Evolutionary conservation across 768 basidiomycete genomes (phyloP).

Genomic region (Roridomyces roridus): DNA sequence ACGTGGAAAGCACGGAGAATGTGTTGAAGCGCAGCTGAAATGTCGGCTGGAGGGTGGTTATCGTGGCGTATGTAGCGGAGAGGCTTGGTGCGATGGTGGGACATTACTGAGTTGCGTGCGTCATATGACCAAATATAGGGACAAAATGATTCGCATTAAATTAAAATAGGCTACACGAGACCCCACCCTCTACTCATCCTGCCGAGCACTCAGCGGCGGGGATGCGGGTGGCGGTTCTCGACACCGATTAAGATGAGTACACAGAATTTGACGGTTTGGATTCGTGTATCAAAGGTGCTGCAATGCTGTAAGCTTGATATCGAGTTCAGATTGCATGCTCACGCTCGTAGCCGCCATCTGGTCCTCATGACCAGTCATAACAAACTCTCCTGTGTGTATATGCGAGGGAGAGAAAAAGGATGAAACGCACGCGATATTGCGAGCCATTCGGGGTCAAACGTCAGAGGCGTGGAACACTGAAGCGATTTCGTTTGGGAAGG

Average conservation of each 20-base stretch:
- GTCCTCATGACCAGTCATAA: constrained; percentile 54
- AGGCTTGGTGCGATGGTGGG: background rate
- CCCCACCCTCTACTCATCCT: too few relatives aligned
- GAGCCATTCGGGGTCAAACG: constrained; percentile 92
- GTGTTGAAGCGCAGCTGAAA: constrained; percentile 20
- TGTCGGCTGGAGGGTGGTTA: constrained; percentile 6
- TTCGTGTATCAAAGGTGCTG: constrained; percentile 86
- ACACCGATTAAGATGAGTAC: constrained; percentile 78
- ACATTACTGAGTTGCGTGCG: too few relatives aligned
- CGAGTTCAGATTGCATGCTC: constrained; percentile 22
- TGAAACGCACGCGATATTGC: constrained; percentile 91
- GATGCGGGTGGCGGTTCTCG: too few relatives aligned
- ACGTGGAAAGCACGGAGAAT: constrained; percentile 31
- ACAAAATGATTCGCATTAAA: too few relatives aligned
- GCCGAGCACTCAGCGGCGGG: too few relatives aligned
- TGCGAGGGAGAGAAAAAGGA: constrained; percentile 69
- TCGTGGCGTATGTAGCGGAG: constrained; percentile 13
- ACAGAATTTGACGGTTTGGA: constrained; percentile 89
- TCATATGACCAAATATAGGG: too few relatives aligned
- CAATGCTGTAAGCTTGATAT: constrained; percentile 9
- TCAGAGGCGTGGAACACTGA: constrained; percentile 44
- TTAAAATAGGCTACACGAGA: too few relatives aligned
- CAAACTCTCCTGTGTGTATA: constrained; percentile 67
- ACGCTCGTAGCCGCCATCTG: constrained; percentile 37
- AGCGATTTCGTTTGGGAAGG: constrained; percentile 69